phyloP scores from a whole-genome alignment of 768 basidiomycete species.

The Dentipellis fragilis region DNA sequence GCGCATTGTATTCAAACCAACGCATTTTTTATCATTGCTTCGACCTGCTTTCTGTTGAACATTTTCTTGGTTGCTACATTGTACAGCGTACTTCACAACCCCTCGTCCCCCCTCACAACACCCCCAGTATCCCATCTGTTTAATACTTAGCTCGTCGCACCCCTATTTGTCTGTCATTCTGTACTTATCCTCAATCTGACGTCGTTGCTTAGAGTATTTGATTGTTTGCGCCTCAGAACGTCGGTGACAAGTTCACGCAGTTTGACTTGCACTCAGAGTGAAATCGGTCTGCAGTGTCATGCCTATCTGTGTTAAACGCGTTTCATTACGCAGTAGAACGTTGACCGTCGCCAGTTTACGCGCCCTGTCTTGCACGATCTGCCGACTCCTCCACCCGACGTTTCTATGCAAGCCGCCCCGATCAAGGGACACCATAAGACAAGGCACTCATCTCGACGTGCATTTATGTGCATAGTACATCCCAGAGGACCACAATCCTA shows the following conservation, averaged over 20 bases:
- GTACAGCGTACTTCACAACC: slow-evolving; percentile 24
- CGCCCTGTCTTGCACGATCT: no score
- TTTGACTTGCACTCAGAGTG: neutral
- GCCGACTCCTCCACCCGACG: no score
- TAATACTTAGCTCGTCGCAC: slow-evolving; percentile 53
- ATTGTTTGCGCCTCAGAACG: neutral
- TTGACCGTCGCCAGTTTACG: no score
- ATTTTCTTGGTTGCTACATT: slow-evolving; percentile 22
- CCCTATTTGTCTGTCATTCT: slow-evolving; percentile 60
- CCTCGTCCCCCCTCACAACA: slow-evolving; percentile 14
- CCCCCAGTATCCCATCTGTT: slow-evolving; percentile 39
- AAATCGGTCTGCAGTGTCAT: neutral
- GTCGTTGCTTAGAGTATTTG: slow-evolving; percentile 1
- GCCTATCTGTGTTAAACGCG: neutral
- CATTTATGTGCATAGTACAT: no score
- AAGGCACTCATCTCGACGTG: no score
- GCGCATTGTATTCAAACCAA: slow-evolving; percentile 29
- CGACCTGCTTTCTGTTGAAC: slow-evolving; percentile 20
- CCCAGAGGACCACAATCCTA: no score
- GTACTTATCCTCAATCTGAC: slow-evolving; percentile 47
- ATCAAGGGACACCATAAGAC: no score
- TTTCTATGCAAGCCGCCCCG: no score
- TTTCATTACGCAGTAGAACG: neutral
- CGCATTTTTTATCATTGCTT: slow-evolving; percentile 22
- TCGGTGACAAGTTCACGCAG: no score